Evolutionary conservation across 2,329 filamentous ascomycete species (phyloP), one percentile per base, ranked within the genome.

Genomic region (Nothopassalora personata): DNA sequence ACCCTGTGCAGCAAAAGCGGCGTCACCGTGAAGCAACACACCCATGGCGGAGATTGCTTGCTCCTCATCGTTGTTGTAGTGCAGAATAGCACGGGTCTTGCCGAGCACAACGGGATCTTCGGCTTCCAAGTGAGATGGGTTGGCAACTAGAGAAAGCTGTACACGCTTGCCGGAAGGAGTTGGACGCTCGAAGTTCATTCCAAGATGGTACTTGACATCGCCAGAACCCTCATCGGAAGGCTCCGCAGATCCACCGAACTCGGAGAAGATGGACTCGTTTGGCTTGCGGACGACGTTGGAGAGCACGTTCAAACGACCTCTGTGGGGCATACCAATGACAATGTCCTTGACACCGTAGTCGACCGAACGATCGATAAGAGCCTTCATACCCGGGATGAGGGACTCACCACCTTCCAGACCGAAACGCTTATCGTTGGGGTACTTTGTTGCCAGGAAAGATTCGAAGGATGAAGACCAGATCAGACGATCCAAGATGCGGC

Each of bases 381-480:
- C 94, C 83, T 99, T 99, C 94, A 99, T 99, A 75, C 94, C 94
- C 30, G 94, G 94, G 60, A 99, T 95, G 66, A 99, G 83, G 58
- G 91, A 93, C 78, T 99, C 94, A 72, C 92, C 96, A 73, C 94
- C 94, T 80, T 99, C 94, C 30, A 99, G 85, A 79, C 94, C 94
- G 77, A 99, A 99, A 73, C 94, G 90, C 84, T 99, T 99, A 80
- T 99, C 94, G 78, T 99, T 99, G 75, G 94, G 94, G 78, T 97
- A 97, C 78, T 99, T 99, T 60, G 91, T 97, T 58, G 94, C 87
- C 67, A 96, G 81, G 83, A 99, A 99, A 61, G 86, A 80, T 80
- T 99, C 94, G 75, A 99, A 99, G 78, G 91, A 97, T 65, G 92
- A 96, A 74, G 90, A 93, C 94, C 94, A 99, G 76, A 99, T 99